Percentiles rank a stretch among this genome's conserved stretches.
These are phyloP conservation scores for Monilinia fructicola DNA, from an alignment of 2,329 filamentous ascomycete species.

Conservation along the genomic window DNA sequence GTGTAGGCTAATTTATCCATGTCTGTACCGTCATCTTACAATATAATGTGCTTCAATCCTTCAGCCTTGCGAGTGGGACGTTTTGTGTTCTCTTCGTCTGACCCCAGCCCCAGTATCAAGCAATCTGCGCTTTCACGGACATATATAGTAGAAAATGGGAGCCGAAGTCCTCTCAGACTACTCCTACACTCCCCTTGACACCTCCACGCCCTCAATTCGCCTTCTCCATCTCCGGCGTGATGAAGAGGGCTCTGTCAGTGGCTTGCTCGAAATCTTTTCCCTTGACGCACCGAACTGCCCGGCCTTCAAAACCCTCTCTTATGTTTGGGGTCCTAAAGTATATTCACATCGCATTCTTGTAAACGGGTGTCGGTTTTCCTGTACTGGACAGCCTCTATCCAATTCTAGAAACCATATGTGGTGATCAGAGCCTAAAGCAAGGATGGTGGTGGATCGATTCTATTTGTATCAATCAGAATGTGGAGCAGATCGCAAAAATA, in stretches of 20 bases:
- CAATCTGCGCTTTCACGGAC: neutral
- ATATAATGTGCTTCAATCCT: neutral
- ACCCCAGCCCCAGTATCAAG: neutral
- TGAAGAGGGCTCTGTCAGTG: slow-evolving; percentile 16
- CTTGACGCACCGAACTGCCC: neutral
- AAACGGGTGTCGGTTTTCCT: neutral
- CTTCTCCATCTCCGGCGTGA: slow-evolving; percentile 15
- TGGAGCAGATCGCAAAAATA: neutral
- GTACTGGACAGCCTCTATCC: neutral
- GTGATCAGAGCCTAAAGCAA: neutral
- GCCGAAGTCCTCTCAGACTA: slow-evolving; percentile 1
- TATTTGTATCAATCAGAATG: slow-evolving; percentile 7
- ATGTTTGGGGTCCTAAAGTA: neutral
- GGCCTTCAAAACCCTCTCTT: neutral
- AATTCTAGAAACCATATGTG: neutral
- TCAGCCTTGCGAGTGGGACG: neutral
- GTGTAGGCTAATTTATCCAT: neutral
- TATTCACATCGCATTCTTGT: neutral
- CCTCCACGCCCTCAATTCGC: slow-evolving; percentile 14
- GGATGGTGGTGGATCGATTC: slow-evolving; percentile 17
- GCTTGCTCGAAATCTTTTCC: slow-evolving; percentile 15
- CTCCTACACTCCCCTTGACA: slow-evolving; percentile 22
- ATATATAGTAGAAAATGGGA: neutral
- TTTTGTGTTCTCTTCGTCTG: neutral
- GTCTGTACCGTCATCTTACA: neutral